These are phyloP conservation scores for Volvox carteri DNA, from an alignment of 163 green algal species.

Conservation along the genomic window DNA sequence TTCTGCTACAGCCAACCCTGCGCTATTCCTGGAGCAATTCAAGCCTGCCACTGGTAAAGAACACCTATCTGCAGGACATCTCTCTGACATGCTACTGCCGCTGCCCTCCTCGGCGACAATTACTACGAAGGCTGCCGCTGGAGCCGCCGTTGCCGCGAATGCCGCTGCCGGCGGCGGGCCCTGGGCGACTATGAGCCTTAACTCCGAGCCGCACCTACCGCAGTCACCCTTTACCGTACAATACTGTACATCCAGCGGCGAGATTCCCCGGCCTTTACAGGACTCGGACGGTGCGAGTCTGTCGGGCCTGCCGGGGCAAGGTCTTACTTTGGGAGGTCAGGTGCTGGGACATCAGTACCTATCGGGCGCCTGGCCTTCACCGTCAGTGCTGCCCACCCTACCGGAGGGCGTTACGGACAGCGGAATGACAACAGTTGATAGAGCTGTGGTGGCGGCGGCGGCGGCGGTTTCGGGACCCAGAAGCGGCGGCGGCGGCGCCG, in stretches of 20 bases:
- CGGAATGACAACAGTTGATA: too few relatives aligned
- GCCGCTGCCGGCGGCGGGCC: too few relatives aligned
- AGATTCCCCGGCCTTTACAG: neutral
- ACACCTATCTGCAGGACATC: neutral
- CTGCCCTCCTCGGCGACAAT: neutral
- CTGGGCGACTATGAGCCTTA: too few relatives aligned
- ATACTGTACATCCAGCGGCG: neutral
- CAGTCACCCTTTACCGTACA: neutral
- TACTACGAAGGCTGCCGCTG: neutral
- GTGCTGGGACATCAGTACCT: too few relatives aligned
- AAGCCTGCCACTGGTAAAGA: neutral
- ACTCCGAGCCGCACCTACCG: neutral
- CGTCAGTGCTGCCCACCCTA: slow-evolving; percentile 1
- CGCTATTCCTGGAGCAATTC: neutral
- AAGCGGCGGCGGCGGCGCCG: too few relatives aligned
- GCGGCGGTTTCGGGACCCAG: too few relatives aligned
- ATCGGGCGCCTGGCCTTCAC: too few relatives aligned
- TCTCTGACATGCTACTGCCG: slow-evolving; percentile 1
- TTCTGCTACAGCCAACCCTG: neutral
- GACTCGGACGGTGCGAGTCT: slow-evolving; percentile 5
- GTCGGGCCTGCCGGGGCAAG: too few relatives aligned
- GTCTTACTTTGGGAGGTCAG: too few relatives aligned
- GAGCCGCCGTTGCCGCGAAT: too few relatives aligned
- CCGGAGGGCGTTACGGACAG: neutral
- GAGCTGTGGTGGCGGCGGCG: too few relatives aligned